Evolutionary conservation across 192 early-diverging fungal species (phyloP).

Genomic region (Fimicolochytrium jonesii): DNA sequence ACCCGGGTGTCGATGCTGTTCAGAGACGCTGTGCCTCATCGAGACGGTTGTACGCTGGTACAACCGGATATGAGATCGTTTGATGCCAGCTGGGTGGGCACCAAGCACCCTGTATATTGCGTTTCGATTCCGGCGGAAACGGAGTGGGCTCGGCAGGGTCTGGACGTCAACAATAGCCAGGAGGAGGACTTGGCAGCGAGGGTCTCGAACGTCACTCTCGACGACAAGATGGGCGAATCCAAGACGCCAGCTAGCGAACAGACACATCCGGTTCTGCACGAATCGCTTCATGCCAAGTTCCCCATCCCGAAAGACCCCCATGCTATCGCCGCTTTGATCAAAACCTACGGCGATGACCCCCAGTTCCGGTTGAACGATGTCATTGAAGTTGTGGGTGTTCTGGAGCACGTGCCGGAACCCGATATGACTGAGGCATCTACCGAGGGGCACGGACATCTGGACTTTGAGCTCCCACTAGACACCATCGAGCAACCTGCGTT

Average conservation of each 20-base stretch:
- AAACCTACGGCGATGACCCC: constrained; percentile 16
- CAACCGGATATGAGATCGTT: constrained; percentile 2
- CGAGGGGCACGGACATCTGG: too few species aligned
- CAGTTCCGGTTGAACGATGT: constrained; percentile 15
- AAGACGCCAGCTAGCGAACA: neutral
- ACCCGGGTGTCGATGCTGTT: neutral
- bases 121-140: constrained; percentile 12
- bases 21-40: constrained; percentile 2
- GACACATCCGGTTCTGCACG: neutral
- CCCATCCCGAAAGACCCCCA: neutral
- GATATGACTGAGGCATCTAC: neutral
- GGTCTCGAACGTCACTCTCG: neutral
- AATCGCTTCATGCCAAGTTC: neutral
- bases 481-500: constrained; percentile 1
- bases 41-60: neutral
- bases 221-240: neutral
- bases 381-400: constrained; percentile 16
- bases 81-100: neutral
- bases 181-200: neutral
- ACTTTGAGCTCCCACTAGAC: constrained; percentile 4
- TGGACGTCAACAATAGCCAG: neutral
- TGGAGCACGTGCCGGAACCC: neutral
- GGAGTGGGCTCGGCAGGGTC: neutral
- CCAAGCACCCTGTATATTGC: constrained; percentile 20
- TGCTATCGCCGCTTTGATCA: constrained; percentile 9